Evolutionary conservation across 352 stramenopile species (phyloP).

Genomic region (Phytophthora litchii): DNA sequence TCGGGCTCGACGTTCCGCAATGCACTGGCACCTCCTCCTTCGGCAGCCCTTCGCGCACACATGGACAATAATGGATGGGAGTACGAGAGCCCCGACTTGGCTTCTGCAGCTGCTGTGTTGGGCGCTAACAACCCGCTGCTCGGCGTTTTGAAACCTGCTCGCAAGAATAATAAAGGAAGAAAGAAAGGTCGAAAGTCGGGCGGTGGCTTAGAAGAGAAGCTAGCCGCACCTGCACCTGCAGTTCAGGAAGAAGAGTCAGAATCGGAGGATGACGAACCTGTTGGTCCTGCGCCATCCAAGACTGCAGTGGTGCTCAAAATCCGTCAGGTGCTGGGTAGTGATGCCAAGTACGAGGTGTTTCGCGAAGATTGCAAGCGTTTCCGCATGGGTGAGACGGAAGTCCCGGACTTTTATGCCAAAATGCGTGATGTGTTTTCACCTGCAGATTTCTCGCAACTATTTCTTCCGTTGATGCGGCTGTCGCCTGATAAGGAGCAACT

Average conservation of each 20-base stretch:
- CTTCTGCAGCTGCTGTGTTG: constrained; percentile 64
- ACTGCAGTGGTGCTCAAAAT: constrained; percentile 82
- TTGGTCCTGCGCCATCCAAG: constrained; percentile 54
- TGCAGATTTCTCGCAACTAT: constrained; percentile 73
- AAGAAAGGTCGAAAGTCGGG: constrained; percentile 39
- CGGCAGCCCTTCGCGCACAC: constrained; percentile 73
- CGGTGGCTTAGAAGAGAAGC: constrained; percentile 63
- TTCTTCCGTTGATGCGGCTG: constrained; percentile 79
- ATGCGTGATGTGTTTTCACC: constrained; percentile 66
- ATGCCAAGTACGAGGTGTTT: constrained; percentile 87
- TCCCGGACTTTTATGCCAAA: constrained; percentile 79
- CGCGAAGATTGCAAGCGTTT: constrained; percentile 79
- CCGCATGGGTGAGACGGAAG: constrained; percentile 53
- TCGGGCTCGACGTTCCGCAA: constrained; percentile 62
- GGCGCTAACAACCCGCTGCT: constrained; percentile 85
- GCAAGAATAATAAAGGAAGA: constrained; percentile 73
- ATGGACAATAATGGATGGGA: constrained; percentile 75
- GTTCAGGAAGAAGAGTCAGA: constrained; percentile 44
- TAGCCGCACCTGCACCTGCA: constrained; percentile 17
- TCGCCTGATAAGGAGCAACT: constrained; percentile 72
- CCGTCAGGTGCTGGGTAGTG: constrained; percentile 71
- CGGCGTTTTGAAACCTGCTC: constrained; percentile 75
- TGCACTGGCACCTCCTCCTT: constrained; percentile 68
- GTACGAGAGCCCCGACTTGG: constrained; percentile 65
- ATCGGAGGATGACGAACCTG: constrained; percentile 43